These are phyloP conservation scores for Nemania sp. DNA, from an alignment of 2,329 filamentous ascomycete genomes.

Conservation along the genomic window DNA sequence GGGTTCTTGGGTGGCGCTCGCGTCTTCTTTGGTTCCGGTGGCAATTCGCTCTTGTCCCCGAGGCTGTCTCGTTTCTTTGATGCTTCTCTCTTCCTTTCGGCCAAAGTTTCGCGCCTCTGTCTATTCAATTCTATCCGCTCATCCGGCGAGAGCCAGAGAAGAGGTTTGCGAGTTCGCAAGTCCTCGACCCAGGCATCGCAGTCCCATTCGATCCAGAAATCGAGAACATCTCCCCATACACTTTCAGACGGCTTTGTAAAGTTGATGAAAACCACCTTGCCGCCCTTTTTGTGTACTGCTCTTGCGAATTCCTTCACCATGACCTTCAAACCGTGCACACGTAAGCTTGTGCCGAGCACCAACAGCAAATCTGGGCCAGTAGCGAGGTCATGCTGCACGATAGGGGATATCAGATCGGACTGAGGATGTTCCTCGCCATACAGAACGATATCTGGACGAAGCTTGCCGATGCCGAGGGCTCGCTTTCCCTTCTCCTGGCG, in stretches of 20 bases:
- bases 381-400: constrained; percentile 69
- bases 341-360: constrained; percentile 72
- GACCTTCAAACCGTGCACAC: constrained; percentile 72
- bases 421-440: constrained; percentile 76
- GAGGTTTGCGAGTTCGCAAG: constrained; percentile 61
- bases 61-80: constrained; percentile 32
- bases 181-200: constrained; percentile 74
- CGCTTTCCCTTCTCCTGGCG: constrained; percentile 69
- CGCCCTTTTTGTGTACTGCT: constrained; percentile 68
- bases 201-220: constrained; percentile 76
- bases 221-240: constrained; percentile 72
- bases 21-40: constrained; percentile 29
- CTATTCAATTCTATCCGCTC: constrained; percentile 47
- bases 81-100: constrained; percentile 36
- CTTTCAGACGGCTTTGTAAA: constrained; percentile 73
- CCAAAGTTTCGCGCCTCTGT: constrained; percentile 44
- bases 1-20: constrained; percentile 40
- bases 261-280: constrained; percentile 75
- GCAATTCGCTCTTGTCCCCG: constrained; percentile 30
- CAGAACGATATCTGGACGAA: constrained; percentile 73
- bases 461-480: constrained; percentile 67
- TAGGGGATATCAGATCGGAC: constrained; percentile 68
- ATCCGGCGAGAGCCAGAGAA: constrained; percentile 61
- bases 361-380: constrained; percentile 69
- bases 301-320: constrained; percentile 74